Evolutionary conservation across 192 early-diverging fungal species (phyloP).

Genomic region (Entophlyctis helioformis): DNA sequence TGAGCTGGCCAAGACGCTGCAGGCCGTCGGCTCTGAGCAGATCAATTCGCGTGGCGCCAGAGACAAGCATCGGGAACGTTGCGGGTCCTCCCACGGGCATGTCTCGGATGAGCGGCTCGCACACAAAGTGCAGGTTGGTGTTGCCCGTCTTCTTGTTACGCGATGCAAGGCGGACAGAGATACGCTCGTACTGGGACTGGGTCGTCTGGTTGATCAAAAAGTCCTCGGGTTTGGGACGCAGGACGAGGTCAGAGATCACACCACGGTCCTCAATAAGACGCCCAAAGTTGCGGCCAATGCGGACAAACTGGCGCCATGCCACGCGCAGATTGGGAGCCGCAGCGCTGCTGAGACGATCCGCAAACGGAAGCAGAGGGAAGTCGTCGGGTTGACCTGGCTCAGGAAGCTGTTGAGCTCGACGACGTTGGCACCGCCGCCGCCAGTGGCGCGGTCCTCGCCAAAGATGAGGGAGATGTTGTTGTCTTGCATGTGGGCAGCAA

Average conservation of each 20-base stretch:
- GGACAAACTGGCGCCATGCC: slow-evolving; percentile 9
- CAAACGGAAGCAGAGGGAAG: background rate
- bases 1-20: background rate
- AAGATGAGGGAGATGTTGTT: background rate
- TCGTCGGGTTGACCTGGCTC: background rate
- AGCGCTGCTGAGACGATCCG: background rate
- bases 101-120: background rate
- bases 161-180: slow-evolving; percentile 5
- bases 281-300: slow-evolving; percentile 4
- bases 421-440: slow-evolving; percentile 12
- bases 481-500: slow-evolving; percentile 11
- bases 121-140: background rate
- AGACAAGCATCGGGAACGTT: background rate
- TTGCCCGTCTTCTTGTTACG: background rate
- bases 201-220: background rate
- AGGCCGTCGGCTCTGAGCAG: background rate
- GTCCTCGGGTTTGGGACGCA: slow-evolving; percentile 3
- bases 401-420: slow-evolving; percentile 5
- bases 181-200: slow-evolving; percentile 7
- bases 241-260: slow-evolving; percentile 5
- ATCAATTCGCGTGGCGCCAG: background rate
- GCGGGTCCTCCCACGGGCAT: background rate
- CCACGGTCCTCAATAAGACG: slow-evolving; percentile 13
- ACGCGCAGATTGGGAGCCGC: background rate
- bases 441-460: slow-evolving; percentile 7